Evolutionary conservation across 257 asterid species (phyloP).

Genomic region (Thymus quinquecostatus): DNA sequence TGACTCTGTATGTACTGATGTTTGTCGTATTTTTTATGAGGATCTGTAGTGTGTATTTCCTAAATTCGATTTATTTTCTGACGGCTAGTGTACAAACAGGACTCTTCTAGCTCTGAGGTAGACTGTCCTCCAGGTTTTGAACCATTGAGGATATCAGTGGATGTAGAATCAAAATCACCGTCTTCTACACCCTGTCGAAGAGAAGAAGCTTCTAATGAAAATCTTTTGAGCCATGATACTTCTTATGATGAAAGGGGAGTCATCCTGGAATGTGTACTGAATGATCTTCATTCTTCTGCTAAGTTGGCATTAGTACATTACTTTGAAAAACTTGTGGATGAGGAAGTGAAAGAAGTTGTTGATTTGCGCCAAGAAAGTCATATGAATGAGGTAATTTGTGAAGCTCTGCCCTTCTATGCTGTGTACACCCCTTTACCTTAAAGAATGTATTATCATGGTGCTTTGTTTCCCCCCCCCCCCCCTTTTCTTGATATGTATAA

Average conservation of each 20-base stretch:
- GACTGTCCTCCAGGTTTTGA: slow-evolving; percentile 91
- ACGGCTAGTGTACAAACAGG: slow-evolving; percentile 53
- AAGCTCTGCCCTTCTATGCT: slow-evolving; percentile 20
- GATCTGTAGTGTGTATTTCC: slow-evolving; percentile 30
- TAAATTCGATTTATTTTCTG: slow-evolving; percentile 38
- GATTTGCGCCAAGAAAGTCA: slow-evolving; percentile 36
- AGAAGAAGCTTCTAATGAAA: slow-evolving; percentile 35
- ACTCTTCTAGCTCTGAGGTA: slow-evolving; percentile 49
- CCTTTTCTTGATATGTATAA: slow-evolving; percentile 20
- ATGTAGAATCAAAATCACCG: slow-evolving; percentile 36
- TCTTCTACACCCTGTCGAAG: slow-evolving; percentile 40
- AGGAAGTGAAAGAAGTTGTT: slow-evolving; percentile 61
- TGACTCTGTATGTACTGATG: slow-evolving; percentile 52
- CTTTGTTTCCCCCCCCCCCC: background rate
- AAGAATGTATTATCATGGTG: slow-evolving; percentile 11
- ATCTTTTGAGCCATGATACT: slow-evolving; percentile 24
- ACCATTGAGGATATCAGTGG: slow-evolving; percentile 40
- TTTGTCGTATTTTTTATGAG: slow-evolving; percentile 28
- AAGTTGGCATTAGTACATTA: slow-evolving; percentile 51
- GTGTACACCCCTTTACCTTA: background rate
- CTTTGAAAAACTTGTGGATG: slow-evolving; percentile 55
- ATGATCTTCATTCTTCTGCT: slow-evolving; percentile 75
- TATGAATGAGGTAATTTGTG: slow-evolving; percentile 50
- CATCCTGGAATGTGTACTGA: slow-evolving; percentile 57
- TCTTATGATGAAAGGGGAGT: slow-evolving; percentile 40